Conservation (phyloP, 257 asterid genomes). For the Plectranthus barbatus region DNA sequence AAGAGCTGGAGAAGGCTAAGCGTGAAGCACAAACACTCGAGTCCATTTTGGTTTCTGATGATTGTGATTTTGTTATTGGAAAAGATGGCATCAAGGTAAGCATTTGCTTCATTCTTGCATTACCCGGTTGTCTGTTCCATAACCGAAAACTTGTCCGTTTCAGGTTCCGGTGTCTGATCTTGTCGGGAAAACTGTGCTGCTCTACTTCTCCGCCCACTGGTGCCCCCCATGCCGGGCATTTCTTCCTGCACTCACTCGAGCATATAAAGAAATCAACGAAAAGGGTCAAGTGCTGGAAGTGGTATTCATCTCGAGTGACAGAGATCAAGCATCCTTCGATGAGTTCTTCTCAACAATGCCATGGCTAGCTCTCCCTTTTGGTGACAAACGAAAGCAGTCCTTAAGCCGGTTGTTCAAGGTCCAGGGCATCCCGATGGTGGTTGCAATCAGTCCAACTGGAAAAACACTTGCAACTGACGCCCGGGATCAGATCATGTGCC, state of each 20-base stretch:
- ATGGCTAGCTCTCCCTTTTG: slow-evolving; percentile 74
- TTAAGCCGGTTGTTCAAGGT: no score
- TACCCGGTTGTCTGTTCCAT: no score
- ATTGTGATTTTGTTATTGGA: slow-evolving; percentile 60
- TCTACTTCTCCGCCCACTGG: slow-evolving; percentile 74
- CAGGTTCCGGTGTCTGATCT: slow-evolving; percentile 71
- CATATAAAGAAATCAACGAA: slow-evolving; percentile 45
- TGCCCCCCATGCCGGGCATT: slow-evolving; percentile 90
- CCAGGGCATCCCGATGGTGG: slow-evolving; percentile 78
- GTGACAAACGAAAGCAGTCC: slow-evolving; percentile 42
- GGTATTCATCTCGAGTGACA: slow-evolving; percentile 69
- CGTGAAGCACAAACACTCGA: slow-evolving; percentile 82
- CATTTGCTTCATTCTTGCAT: no score
- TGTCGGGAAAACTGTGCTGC: slow-evolving; percentile 60
- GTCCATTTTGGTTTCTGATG: slow-evolving; percentile 58
- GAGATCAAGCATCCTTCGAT: no score
- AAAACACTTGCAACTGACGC: slow-evolving; percentile 57
- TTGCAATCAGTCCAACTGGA: slow-evolving; percentile 68
- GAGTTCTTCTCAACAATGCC: slow-evolving; percentile 71
- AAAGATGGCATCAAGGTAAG: slow-evolving; percentile 66
- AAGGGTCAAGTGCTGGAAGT: slow-evolving; percentile 41
- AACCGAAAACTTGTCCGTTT: no score
- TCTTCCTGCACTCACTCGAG: slow-evolving; percentile 47
- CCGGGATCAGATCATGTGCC: slow-evolving; percentile 35
- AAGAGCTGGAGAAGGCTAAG: slow-evolving; percentile 65